phyloP scores from a whole-genome alignment of 352 stramenopile species.

The Globisporangium acanthophoron region DNA sequence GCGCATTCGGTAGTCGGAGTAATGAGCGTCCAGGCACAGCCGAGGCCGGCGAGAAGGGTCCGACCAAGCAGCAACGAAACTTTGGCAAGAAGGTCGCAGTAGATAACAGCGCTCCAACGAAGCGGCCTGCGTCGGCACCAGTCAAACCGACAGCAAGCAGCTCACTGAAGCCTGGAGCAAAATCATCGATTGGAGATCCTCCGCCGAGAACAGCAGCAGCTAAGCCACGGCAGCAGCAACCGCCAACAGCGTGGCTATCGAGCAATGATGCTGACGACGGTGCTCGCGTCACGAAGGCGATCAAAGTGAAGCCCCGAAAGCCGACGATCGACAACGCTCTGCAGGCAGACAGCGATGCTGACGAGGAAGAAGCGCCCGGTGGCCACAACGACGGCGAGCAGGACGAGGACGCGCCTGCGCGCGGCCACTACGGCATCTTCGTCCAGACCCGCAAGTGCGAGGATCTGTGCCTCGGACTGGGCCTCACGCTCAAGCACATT shows the following conservation, averaged over 20 bases:
- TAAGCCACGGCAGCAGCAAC: not conserved
- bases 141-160: constrained; percentile 1
- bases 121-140: constrained; percentile 7
- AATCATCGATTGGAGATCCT: not conserved
- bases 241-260: not conserved
- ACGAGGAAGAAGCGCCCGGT: not conserved
- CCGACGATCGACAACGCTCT: not conserved
- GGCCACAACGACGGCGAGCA: not conserved
- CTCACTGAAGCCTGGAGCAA: not conserved
- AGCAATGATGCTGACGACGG: not conserved
- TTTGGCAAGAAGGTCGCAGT: constrained; percentile 4
- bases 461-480: constrained; percentile 38
- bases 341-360: not conserved
- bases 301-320: constrained; percentile 4
- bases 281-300: not conserved
- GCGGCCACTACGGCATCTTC: constrained; percentile 45
- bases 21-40: not conserved
- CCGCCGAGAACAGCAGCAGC: not conserved
- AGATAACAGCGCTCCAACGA: not conserved
- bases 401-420: constrained; percentile 18
- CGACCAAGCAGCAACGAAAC: constrained; percentile 7
- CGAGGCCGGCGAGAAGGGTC: constrained; percentile 4
- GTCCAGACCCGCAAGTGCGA: constrained; percentile 53
- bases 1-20: no score
- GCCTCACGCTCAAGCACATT: constrained; percentile 47